Percentiles rank a stretch among this genome's conserved stretches.
Conservation (phyloP, 495 filamentous ascomycete species). For the Hyphodiscus hymeniophilus region DNA sequence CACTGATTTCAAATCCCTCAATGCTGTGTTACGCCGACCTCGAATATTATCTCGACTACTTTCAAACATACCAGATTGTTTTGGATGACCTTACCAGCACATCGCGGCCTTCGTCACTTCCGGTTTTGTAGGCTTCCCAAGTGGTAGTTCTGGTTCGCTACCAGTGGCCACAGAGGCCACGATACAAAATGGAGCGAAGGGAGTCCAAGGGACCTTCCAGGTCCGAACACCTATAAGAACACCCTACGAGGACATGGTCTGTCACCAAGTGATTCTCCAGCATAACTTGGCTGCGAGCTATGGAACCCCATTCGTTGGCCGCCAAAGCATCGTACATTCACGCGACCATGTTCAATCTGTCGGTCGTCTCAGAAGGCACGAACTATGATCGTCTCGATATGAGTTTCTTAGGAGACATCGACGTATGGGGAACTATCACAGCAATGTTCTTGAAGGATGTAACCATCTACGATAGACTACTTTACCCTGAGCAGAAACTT, state of each 20-base stretch:
- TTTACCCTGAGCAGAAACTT: conserved; percentile 57
- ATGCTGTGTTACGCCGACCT: too few species aligned
- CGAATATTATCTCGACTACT: too few species aligned
- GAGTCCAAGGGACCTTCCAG: conserved; percentile 4
- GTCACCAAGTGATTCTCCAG: conserved; percentile 44
- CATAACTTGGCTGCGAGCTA: conserved; percentile 72
- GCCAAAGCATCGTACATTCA: conserved; percentile 63
- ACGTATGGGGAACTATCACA: conserved; percentile 78
- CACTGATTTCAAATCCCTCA: too few species aligned
- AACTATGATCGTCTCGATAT: conserved; percentile 73
- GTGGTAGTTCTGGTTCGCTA: too few species aligned
- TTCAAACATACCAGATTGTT: too few species aligned
- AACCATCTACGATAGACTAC: conserved; percentile 60
- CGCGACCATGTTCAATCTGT: conserved; percentile 72
- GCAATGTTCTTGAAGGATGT: conserved; percentile 83
- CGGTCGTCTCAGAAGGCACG: conserved; percentile 58
- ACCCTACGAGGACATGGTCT: conserved; percentile 5
- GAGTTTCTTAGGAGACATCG: conserved; percentile 70
- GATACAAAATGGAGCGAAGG: too few species aligned
- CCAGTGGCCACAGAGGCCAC: too few species aligned
- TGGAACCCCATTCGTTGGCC: conserved; percentile 65
- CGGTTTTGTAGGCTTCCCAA: too few species aligned
- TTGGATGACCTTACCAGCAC: too few species aligned
- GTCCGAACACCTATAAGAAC: conserved; percentile 7
- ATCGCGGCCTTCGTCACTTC: too few species aligned